Evolutionary conservation across 2,329 filamentous ascomycete genomes (phyloP).

Genomic region (Saccharata proteae): DNA sequence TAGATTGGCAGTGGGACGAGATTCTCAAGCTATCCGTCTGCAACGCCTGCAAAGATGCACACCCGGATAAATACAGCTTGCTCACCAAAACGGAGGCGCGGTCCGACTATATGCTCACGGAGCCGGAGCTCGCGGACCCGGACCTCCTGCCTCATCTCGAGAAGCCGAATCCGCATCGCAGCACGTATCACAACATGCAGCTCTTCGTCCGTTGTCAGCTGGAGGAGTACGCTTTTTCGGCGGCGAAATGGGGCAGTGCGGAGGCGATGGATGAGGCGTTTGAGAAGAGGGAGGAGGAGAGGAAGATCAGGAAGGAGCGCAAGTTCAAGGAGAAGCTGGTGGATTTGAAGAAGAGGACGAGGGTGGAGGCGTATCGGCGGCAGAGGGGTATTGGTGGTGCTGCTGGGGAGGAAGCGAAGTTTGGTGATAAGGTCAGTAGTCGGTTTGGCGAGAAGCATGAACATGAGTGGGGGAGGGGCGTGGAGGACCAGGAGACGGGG

Average conservation of each 20-base stretch:
- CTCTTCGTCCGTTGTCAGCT: constrained; percentile 88
- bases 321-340: constrained; percentile 84
- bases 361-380: constrained; percentile 77
- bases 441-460: constrained; percentile 61
- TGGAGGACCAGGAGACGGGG: constrained; percentile 52
- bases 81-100: constrained; percentile 94
- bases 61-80: constrained; percentile 84
- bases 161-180: constrained; percentile 87
- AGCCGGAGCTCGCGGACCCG: constrained; percentile 82
- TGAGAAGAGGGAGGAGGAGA: constrained; percentile 62
- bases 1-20: constrained; percentile 93
- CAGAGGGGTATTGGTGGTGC: constrained; percentile 39
- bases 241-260: constrained; percentile 78
- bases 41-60: constrained; percentile 73
- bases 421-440: constrained; percentile 63
- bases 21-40: constrained; percentile 68
- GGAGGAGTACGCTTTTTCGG: constrained; percentile 76
- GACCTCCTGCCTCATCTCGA: constrained; percentile 79
- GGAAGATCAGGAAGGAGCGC: constrained; percentile 75
- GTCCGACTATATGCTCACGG: constrained; percentile 90
- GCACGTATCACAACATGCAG: constrained; percentile 98
- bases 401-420: constrained; percentile 37
- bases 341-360: constrained; percentile 84
- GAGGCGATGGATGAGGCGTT: constrained; percentile 85
- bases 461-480: constrained; percentile 65